Evolutionary conservation across 768 basidiomycete genomes (phyloP).

Genomic region (Tulasnella sp.): DNA sequence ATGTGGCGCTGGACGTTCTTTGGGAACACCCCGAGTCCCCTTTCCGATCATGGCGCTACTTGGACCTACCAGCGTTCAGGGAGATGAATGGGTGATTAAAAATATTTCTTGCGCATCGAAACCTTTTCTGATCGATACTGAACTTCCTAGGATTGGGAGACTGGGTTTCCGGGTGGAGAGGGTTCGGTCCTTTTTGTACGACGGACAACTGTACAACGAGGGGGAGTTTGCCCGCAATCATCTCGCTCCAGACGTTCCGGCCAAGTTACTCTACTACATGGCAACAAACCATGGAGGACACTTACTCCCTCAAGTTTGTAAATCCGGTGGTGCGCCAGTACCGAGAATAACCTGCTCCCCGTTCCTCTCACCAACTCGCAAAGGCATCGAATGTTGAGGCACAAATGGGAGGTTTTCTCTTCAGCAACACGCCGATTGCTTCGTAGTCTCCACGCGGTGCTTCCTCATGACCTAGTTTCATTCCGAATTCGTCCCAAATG

Average conservation of each 20-base stretch:
- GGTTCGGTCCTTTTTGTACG: not conserved
- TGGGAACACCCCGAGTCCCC: not conserved
- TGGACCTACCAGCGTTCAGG: not conserved
- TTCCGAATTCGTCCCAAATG: no score
- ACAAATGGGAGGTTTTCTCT: not conserved
- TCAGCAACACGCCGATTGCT: not conserved
- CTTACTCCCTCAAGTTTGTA: not conserved
- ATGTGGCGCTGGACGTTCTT: not conserved
- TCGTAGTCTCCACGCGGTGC: not conserved
- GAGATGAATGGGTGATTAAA: not conserved
- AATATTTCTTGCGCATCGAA: not conserved
- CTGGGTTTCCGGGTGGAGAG: not conserved
- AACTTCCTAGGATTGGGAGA: not conserved
- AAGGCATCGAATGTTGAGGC: not conserved
- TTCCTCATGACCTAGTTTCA: not conserved
- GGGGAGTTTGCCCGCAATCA: not conserved
- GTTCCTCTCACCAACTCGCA: not conserved
- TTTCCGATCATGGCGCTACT: not conserved
- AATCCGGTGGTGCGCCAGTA: not conserved
- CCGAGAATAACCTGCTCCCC: not conserved
- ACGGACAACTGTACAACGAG: not conserved
- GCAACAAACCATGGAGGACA: not conserved
- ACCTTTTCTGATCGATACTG: not conserved
- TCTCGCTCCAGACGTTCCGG: not conserved
- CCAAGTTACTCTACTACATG: not conserved